phyloP scores from a whole-genome alignment of 345 rosid species.

The Moricandia arvensis region DNA sequence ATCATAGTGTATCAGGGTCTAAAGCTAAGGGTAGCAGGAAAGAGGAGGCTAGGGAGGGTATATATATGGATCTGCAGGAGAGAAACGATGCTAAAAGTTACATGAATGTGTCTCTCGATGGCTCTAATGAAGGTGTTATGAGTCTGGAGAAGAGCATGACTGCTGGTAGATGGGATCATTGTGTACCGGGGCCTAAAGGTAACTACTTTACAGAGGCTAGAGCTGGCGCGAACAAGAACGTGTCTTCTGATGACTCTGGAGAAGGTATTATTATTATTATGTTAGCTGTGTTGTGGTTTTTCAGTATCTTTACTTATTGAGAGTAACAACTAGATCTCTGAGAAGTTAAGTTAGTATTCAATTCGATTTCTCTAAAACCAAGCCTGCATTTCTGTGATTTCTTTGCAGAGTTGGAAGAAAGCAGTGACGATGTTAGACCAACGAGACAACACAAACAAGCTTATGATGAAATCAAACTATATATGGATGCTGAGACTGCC shows the following conservation, averaged over 20 bases:
- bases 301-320: not conserved
- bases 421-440: slow-evolving; percentile 11
- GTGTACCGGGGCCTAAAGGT: slow-evolving; percentile 23
- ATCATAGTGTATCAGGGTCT: slow-evolving; percentile 29
- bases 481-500: slow-evolving; percentile 26
- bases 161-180: no score
- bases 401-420: slow-evolving; percentile 40
- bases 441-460: slow-evolving; percentile 36
- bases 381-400: no score
- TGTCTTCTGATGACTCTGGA: slow-evolving; percentile 2
- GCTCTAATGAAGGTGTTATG: slow-evolving; percentile 33
- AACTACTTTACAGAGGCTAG: slow-evolving; percentile 24
- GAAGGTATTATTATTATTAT: slow-evolving; percentile 24
- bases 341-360: not conserved
- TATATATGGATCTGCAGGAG: slow-evolving; percentile 23
- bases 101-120: slow-evolving; percentile 14
- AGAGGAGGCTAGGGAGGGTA: not conserved
- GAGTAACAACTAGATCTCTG: not conserved
- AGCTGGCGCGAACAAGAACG: slow-evolving; percentile 10
- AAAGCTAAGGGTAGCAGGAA: slow-evolving; percentile 5
- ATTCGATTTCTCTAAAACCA: not conserved
- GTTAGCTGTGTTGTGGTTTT: not conserved
- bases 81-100: slow-evolving; percentile 7
- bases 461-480: slow-evolving; percentile 39
- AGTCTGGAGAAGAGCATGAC: slow-evolving; percentile 29